These are phyloP conservation scores for Linaria vulgaris DNA, from an alignment of 257 asterid species.

Conservation along the genomic window DNA sequence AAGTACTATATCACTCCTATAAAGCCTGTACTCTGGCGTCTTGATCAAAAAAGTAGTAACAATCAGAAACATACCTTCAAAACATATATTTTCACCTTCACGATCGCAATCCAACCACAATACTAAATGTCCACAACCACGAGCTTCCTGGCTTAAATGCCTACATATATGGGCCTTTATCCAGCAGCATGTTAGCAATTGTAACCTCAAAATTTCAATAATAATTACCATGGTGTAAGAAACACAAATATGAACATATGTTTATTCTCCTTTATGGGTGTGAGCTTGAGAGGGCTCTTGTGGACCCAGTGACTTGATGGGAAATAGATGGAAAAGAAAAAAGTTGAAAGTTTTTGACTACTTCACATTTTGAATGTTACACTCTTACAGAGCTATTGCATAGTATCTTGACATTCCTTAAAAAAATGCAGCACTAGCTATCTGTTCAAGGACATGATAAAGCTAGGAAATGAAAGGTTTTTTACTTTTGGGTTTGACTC, in stretches of 20 bases:
- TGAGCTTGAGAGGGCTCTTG: too few species aligned
- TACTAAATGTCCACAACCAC: slow-evolving; percentile 75
- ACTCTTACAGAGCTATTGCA: too few species aligned
- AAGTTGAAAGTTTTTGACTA: too few species aligned
- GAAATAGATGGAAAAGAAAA: too few species aligned
- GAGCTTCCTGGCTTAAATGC: slow-evolving; percentile 91
- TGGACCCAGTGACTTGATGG: too few species aligned
- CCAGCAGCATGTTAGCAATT: slow-evolving; percentile 40
- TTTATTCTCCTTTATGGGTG: too few species aligned
- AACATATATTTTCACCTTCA: slow-evolving; percentile 96
- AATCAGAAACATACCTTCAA: slow-evolving; percentile 64
- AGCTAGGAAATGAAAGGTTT: slow-evolving; percentile 21
- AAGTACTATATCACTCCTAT: slow-evolving; percentile 10
- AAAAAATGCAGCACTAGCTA: not conserved
- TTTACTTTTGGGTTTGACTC: slow-evolving; percentile 77
- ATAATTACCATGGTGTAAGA: slow-evolving; percentile 11
- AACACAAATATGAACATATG: not conserved
- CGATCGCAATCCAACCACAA: slow-evolving; percentile 97
- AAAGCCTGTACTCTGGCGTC: slow-evolving; percentile 1
- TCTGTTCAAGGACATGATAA: too few species aligned
- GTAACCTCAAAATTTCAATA: slow-evolving; percentile 8
- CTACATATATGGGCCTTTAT: slow-evolving; percentile 84
- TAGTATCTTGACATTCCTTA: too few species aligned
- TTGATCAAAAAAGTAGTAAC: not conserved
- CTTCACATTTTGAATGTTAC: too few species aligned